Base-by-base conservation (phyloP, 176 grass and related monocot species). In the Carex myosuroides region DNA sequence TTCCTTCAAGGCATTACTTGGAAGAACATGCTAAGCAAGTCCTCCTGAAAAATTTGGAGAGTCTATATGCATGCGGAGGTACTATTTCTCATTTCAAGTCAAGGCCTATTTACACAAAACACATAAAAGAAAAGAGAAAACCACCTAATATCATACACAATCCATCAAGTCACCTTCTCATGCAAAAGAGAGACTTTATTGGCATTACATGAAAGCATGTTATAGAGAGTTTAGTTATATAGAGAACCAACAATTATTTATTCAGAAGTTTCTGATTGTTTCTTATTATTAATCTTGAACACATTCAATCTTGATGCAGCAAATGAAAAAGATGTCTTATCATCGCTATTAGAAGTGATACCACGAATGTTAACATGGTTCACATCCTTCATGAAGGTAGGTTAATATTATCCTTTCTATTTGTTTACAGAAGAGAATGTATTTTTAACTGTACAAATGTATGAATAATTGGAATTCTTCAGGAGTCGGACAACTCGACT, bases 1-100 rank as follows among this genome's bases (percentile, higher is more conserved):
- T 60, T 53, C 95, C 95, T 80, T 90, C 95, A 85, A 57, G 4
- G 44, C 78, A 90, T 39, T 93, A 95, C 48, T 88, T 98, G 53
- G 95, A 95, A 85, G 89, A 95, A 46, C 83, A 91, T 79, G 85
- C 95, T 74, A 88, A 89, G 69, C 86, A 91, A 82, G 83, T 93
- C 70, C 86, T 98, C 81, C 85, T 85, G 83, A 98, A 89, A 82
- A 98, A 98, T 64, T 86, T 98, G 10, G 92, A 98, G 63, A 94
- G 80, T 84, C 85, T 98, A 53, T 98, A 98, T 54, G 89, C 92
- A 86, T 94, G 92, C 86, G 91, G 89, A 88, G 91, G 95, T 94
- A 91, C 17, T 84, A 10, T 20, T 85, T 32, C 21, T 60, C 66
- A 4, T 84, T 48, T 50, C 18, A 84, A 66, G n/a, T 83, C 3